Base-by-base conservation (phyloP, 495 filamentous ascomycete genomes). In the Xylaria venustula region DNA sequence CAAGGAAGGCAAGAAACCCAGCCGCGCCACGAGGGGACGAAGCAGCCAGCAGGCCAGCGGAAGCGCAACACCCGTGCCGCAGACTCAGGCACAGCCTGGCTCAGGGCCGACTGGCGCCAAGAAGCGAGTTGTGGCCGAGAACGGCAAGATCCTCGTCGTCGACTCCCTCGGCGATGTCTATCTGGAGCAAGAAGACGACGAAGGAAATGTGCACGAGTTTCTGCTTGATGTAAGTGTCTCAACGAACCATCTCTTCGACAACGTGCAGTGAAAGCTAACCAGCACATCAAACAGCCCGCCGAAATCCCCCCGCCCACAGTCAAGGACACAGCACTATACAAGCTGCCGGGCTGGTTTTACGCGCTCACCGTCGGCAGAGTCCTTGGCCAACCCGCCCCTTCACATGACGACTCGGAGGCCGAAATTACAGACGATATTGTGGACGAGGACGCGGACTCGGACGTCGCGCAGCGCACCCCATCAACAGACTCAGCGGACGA, bases 81-180 rank as follows among this genome's bases (percentile, higher is more conserved):
- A 60, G 37, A 32, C 64, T 15, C 72, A 76, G 61, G 11, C 5
- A 34, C 30, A n/a, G 1, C 22, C 36, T 1, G 72, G 73, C 2
- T 62, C 77, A 4, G 81, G 71, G 66, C 89, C 62, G 66, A 82
- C 62, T 0, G 91, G 91, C 2, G 78, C 88, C 40, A 90, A 88
- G 74, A 93, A 92, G 81, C 77, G 87, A 11, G 89, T 98, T 19
- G 83, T 92, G 25, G 93, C 92, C 2, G 89, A 96, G 79, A 98
- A 98, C 69, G 94, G 94, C 42, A 98, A 98, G 76, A 81, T 94
- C 0, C 73, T 98, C 40, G 88, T 98, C 61, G 94, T 98, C 7
- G 94, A 98, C 74, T 90, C 90, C 0, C 77, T 87, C 17, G 94
- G 94, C 7, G 91, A 95, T 69, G 94, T 98, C 23, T 98, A 88